Conservation (phyloP, 1,284 basidiomycete species). For the Clitocybe nebularis region DNA sequence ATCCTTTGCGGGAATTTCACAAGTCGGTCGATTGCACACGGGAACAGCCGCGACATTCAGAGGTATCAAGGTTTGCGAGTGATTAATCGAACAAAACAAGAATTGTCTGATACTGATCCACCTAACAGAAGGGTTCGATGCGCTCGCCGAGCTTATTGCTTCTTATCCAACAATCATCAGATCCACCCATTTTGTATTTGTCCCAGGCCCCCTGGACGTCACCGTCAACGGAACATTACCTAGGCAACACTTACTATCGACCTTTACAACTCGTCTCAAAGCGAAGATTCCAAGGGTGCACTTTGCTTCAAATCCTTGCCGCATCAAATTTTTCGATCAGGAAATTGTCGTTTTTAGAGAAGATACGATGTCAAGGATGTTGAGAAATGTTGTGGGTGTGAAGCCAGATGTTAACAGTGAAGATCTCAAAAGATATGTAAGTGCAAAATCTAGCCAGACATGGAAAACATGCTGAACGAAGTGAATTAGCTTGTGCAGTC, state of each 20-base stretch:
- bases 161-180: constrained; percentile 76
- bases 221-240: constrained; percentile 77
- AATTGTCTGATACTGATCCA: too few relatives aligned
- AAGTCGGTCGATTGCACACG: constrained; percentile 74
- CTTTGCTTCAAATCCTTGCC: constrained; percentile 90
- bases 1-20: constrained; percentile 96
- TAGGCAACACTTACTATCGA: constrained; percentile 72
- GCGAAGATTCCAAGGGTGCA: constrained; percentile 73
- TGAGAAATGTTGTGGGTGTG: constrained; percentile 86
- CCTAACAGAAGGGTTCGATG: constrained; percentile 89
- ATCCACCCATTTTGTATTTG: constrained; percentile 86
- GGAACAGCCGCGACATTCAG: constrained; percentile 74
- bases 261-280: constrained; percentile 67
- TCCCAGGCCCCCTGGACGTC: constrained; percentile 92
- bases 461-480: neutral
- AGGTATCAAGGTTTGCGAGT: constrained; percentile 73
- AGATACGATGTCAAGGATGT: constrained; percentile 91
- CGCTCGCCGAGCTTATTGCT: constrained; percentile 80
- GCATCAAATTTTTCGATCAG: constrained; percentile 93
- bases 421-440: constrained; percentile 84
- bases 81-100: too few relatives aligned
- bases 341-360: constrained; percentile 95
- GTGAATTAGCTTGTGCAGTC: constrained; percentile 83
- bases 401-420: constrained; percentile 73
- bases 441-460: constrained; percentile 21